Evolutionary conservation across 2,329 filamentous ascomycete species (phyloP), one percentile per base, ranked within the genome.

Genomic region (Alternaria ethzedia): DNA sequence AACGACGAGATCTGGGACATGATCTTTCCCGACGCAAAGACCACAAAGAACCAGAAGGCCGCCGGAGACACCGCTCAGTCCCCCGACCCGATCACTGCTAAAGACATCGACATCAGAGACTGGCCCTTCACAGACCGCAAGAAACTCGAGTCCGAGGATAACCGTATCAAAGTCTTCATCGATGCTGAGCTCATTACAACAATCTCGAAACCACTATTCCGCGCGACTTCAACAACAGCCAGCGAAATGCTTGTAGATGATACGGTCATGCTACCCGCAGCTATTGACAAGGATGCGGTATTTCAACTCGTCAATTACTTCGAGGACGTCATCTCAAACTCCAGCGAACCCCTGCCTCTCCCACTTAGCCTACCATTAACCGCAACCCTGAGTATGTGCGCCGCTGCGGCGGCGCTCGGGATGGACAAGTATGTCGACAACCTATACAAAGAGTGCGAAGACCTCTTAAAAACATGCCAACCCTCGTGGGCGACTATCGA

Each of bases 321-420:
- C 13, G 28, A 51, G 12, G 7, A 3, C 5, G 4, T 36, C 2
- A n/a, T 51, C 1, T 1, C 20, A 0, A 8, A 2, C 0, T 7
- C 11, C 0, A 1, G 0, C 0, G 21, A 21, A 2, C 5, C 12
- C 4, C 3, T 2, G 9, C 47, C 17, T 2, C 10, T 32, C 4
- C 0, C 8, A 7, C 47, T 28, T 3, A 0, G 2, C 3, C 11
- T 51, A 20, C 6, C 26, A 3, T 21, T 51, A 28, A 13, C 17
- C 4, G 3, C 2, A 12, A 32, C 47, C 6, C 12, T 51, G 12
- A 7, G 3, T 1, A 8, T 51, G 9, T 51, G 47, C 5, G 11
- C 26, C 1, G 47, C 26, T 0, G 49, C 49, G 2, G 1, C 2
- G 0, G 17, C 17, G 0, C 28, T 51, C 2, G 49, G 49, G 0